Percentiles rank a stretch among this genome's conserved stretches.
Evolutionary conservation across 352 stramenopile genomes (phyloP).

Genomic region (Heterotrichella gracilis): DNA sequence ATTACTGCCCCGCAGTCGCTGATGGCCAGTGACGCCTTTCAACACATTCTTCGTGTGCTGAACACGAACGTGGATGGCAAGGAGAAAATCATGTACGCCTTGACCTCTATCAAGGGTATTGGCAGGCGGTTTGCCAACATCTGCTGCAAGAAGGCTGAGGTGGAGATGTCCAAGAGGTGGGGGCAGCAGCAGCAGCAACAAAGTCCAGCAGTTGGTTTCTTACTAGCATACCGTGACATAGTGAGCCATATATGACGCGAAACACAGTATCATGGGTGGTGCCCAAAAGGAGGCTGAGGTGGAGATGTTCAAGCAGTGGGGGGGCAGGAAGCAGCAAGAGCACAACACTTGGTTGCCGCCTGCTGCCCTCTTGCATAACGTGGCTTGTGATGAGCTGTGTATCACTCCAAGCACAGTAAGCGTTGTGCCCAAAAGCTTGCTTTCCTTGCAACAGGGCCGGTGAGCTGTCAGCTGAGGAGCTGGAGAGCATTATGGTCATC

Average conservation of each 20-base stretch:
- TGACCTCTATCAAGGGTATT: slow-evolving; percentile 60
- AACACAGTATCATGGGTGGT: no score
- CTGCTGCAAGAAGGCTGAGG: slow-evolving; percentile 98
- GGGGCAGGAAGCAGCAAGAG: no score
- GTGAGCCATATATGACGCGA: no score
- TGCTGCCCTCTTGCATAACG: no score
- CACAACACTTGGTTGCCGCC: no score
- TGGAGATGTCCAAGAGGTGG: slow-evolving; percentile 79
- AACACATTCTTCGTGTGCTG: slow-evolving; percentile 99
- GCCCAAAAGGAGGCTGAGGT: no score
- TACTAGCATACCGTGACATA: no score
- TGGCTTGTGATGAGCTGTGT: no score
- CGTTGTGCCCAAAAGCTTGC: no score
- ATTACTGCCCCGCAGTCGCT: no score
- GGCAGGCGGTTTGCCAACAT: slow-evolving; percentile 50
- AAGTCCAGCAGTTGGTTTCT: background rate
- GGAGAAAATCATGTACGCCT: slow-evolving; percentile 45
- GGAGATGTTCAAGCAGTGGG: no score
- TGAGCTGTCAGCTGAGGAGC: slow-evolving; percentile 91
- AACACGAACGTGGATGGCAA: slow-evolving; percentile 98
- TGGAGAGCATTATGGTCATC: slow-evolving; percentile 94
- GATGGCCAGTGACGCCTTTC: slow-evolving; percentile 79
- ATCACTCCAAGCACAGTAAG: no score
- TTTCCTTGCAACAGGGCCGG: slow-evolving; percentile 35
- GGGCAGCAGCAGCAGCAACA: slow-evolving; percentile 16